A percentile compares a stretch with the other conserved stretches of the same genome.
These are phyloP conservation scores for Saccharomyces hybrid DNA, from an alignment of 1,139 yeast genomes.

Conservation along the genomic window DNA sequence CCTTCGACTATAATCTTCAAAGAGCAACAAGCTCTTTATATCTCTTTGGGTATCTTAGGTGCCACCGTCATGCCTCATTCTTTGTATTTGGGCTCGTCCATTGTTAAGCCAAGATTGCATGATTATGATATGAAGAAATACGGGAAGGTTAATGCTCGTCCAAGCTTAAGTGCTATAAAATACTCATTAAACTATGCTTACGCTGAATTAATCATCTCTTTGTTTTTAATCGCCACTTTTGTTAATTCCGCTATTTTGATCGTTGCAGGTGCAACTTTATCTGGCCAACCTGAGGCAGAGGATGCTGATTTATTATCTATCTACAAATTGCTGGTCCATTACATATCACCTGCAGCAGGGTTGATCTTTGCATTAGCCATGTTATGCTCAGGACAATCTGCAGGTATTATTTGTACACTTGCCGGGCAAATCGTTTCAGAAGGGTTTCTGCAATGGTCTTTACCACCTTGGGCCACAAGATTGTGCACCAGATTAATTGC, in stretches of 20 bases:
- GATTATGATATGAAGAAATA: constrained; percentile 64
- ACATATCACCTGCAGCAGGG: constrained; percentile 87
- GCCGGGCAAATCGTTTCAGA: constrained; percentile 97
- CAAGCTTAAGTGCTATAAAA: constrained; percentile 63
- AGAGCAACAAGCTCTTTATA: constrained; percentile 72
- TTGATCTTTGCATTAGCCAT: constrained; percentile 85
- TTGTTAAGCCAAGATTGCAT: constrained; percentile 81
- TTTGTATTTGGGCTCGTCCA: constrained; percentile 81
- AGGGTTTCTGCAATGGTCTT: constrained; percentile 80
- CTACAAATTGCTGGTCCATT: constrained; percentile 33
- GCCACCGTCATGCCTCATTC: constrained; percentile 99
- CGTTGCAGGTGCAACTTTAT: constrained; percentile 80
- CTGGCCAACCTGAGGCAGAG: constrained; percentile 59
- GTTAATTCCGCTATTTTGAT: constrained; percentile 79
- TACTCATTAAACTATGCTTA: constrained; percentile 66
- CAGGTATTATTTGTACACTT: constrained; percentile 94
- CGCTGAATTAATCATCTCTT: constrained; percentile 65
- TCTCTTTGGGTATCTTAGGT: constrained; percentile 86
- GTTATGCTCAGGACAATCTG: constrained; percentile 90
- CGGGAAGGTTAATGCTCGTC: constrained; percentile 35
- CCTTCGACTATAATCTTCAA: constrained; percentile 70
- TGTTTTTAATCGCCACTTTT: constrained; percentile 76
- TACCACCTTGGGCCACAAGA: constrained; percentile 81
- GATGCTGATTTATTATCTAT: constrained; percentile 76
- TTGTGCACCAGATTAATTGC: constrained; percentile 78